Percentiles rank a stretch among this genome's conserved stretches.
Evolutionary conservation across 2,329 filamentous ascomycete genomes (phyloP).

Genomic region (Microascus cirrosus): DNA sequence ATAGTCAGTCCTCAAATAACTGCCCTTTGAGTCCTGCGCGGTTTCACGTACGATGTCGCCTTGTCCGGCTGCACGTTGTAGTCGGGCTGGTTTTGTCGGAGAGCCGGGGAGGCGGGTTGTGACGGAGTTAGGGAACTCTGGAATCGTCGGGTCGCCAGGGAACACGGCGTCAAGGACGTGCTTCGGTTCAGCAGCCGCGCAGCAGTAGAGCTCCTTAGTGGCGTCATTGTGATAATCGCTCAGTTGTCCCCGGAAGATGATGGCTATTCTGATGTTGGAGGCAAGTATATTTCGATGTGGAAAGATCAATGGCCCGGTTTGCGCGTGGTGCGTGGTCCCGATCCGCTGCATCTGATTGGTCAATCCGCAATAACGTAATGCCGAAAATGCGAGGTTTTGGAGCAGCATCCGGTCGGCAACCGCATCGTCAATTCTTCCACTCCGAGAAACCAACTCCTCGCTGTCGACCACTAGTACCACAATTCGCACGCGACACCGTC

Average conservation of each 20-base stretch:
- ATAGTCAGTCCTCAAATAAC: neutral
- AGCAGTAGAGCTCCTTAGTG: conserved; percentile 47
- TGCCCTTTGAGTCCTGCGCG: neutral
- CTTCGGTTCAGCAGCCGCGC: conserved; percentile 39
- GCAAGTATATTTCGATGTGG: neutral
- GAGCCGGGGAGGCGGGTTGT: conserved; percentile 23
- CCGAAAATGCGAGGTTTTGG: conserved; percentile 38
- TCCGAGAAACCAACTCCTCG: conserved; percentile 6
- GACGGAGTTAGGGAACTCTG: conserved; percentile 38
- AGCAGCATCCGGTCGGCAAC: conserved; percentile 12
- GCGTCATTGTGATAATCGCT: conserved; percentile 44
- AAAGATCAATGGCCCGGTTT: neutral
- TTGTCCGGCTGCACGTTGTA: conserved; percentile 76
- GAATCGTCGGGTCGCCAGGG: conserved; percentile 33
- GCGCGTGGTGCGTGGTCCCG: conserved; percentile 2
- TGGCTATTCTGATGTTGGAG: neutral
- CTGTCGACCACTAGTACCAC: conserved; percentile 7
- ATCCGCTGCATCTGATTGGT: conserved; percentile 27
- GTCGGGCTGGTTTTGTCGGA: conserved; percentile 58
- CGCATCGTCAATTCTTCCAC: conserved; percentile 5
- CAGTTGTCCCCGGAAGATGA: neutral
- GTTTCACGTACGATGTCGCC: conserved; percentile 63
- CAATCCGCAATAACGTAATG: conserved; percentile 28
- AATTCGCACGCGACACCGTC: neutral
- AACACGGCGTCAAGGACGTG: conserved; percentile 20